Percentiles rank a stretch among this genome's conserved stretches.
phyloP scores from a whole-genome alignment of 169 alveolate species.

The Cryptosporidium tyzzeri region DNA sequence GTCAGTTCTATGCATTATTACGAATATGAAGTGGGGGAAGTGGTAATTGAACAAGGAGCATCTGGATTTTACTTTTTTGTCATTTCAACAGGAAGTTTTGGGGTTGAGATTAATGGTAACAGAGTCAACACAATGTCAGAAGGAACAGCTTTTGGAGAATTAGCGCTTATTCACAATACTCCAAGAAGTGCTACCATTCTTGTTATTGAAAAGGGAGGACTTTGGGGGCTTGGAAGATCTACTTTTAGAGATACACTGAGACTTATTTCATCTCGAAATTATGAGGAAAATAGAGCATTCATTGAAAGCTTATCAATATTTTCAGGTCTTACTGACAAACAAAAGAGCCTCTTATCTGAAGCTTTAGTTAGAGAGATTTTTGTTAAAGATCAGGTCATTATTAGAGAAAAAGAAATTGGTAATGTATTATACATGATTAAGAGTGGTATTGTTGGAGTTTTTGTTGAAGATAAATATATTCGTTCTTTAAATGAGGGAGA shows the following conservation, averaged over 20 bases:
- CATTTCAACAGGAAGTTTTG: conserved; percentile 87
- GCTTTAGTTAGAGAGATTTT: conserved; percentile 89
- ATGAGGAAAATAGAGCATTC: conserved; percentile 89
- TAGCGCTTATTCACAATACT: conserved; percentile 96
- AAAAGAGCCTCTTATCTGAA: conserved; percentile 89
- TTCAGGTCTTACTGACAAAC: conserved; percentile 89
- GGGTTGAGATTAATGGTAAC: conserved; percentile 90
- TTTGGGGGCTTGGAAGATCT: conserved; percentile 94
- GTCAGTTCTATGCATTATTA: conserved; percentile 89
- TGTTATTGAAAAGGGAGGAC: conserved; percentile 89
- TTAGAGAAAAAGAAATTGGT: conserved; percentile 92
- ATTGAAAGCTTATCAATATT: conserved; percentile 90
- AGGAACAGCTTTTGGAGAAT: conserved; percentile 98
- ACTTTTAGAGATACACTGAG: conserved; percentile 91
- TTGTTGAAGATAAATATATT: conserved; percentile 84
- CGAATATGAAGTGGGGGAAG: conserved; percentile 86
- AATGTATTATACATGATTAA: conserved; percentile 91
- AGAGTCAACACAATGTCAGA: conserved; percentile 87
- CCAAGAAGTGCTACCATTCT: conserved; percentile 97
- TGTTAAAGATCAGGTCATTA: conserved; percentile 87
- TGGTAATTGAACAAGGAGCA: conserved; percentile 88
- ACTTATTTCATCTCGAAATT: conserved; percentile 89
- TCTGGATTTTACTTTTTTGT: conserved; percentile 89
- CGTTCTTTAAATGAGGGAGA: conserved; percentile 86
- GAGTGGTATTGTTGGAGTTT: conserved; percentile 90